Evolutionary conservation across 106 monocot genomes (phyloP).

Genomic region (Agapanthus africanus): DNA sequence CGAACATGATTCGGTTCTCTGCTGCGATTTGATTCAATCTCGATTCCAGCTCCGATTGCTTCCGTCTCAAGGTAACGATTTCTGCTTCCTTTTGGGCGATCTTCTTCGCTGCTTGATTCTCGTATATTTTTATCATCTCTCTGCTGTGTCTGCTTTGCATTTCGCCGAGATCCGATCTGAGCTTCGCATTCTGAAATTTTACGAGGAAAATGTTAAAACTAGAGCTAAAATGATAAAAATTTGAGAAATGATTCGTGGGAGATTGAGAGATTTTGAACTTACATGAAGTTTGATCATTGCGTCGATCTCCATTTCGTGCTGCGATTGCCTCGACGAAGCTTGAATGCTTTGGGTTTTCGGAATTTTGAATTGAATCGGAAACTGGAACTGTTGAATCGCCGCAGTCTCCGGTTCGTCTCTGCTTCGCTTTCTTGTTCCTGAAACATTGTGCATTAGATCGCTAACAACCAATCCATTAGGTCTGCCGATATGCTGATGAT

Average conservation of each 20-base stretch:
- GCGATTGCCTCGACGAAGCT: too few species aligned
- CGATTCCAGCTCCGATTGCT: constrained; percentile 43
- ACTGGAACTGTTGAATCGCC: neutral
- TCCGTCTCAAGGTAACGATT: constrained; percentile 18
- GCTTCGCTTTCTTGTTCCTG: neutral
- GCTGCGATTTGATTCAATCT: constrained; percentile 21
- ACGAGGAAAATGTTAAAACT: neutral
- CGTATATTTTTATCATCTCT: constrained; percentile 10
- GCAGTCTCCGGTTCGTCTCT: neutral
- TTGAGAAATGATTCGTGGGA: neutral
- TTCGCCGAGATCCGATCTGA: constrained; percentile 1
- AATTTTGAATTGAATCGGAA: neutral
- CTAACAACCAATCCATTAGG: neutral
- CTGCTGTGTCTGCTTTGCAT: constrained; percentile 19
- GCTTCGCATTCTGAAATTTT: neutral
- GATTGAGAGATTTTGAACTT: neutral
- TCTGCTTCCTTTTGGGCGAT: constrained; percentile 38
- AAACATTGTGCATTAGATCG: neutral
- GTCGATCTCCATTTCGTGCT: constrained; percentile 1
- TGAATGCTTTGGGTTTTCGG: neutral
- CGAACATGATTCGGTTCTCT: constrained; percentile 52
- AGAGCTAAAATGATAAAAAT: neutral
- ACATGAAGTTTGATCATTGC: constrained; percentile 7
- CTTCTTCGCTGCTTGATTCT: constrained; percentile 12
- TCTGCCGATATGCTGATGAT: neutral